Evolutionary conservation across 805 yeast genomes (phyloP).

Genomic region (Candida ponderosae): DNA sequence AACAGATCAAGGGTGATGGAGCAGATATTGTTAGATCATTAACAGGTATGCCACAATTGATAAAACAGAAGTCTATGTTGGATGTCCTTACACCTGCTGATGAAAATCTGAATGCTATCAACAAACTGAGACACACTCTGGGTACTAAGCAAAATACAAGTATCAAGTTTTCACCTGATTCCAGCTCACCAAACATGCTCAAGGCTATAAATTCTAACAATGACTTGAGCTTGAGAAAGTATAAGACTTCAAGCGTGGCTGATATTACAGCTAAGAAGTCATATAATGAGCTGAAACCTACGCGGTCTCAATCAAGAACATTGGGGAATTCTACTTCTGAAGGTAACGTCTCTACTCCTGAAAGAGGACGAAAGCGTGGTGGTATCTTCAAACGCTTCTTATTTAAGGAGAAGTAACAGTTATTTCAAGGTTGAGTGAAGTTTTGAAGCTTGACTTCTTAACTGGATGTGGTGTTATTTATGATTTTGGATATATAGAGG

Average conservation of each 20-base stretch:
- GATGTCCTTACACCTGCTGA: conserved; percentile 10
- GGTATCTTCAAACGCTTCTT: no score
- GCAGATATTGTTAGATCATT: conserved; percentile 32
- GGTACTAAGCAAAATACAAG: not conserved
- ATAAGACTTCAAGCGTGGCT: conserved; percentile 1
- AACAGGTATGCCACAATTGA: conserved; percentile 26
- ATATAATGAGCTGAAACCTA: not conserved
- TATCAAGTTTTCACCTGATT: conserved; percentile 8
- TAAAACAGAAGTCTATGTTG: conserved; percentile 17
- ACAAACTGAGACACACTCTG: no score
- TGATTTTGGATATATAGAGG: no score
- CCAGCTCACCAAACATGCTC: conserved; percentile 1
- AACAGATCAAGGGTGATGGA: conserved; percentile 27
- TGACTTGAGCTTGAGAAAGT: conserved; percentile 4
- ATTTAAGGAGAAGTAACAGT: no score
- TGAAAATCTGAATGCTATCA: no score
- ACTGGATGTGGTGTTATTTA: no score
- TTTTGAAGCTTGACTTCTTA: no score
- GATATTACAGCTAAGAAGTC: not conserved
- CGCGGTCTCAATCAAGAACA: not conserved
- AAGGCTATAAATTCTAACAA: not conserved
- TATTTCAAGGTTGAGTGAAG: no score
- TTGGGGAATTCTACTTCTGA: conserved; percentile 8
- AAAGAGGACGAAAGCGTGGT: no score
- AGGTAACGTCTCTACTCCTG: no score